Evolutionary conservation across 2,329 filamentous ascomycete species (phyloP), one percentile per base, ranked within the genome.

Genomic region (Aspergillus hortae): DNA sequence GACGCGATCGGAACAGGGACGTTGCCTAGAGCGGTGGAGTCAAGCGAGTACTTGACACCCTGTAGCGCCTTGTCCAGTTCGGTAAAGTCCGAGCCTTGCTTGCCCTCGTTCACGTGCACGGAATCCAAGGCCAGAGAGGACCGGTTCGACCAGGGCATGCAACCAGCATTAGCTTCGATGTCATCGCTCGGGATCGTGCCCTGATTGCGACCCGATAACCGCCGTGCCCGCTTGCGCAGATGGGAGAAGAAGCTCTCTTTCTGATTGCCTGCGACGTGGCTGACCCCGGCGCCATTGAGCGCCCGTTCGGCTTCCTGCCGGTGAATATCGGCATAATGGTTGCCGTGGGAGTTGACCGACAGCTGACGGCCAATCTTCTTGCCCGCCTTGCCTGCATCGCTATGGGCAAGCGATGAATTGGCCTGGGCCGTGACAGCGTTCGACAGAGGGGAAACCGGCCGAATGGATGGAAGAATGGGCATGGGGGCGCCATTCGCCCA

Each of bases 211-310:
- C 94, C 94, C 23, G 94, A 99, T 55, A 99, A 86, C 60, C 94
- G 83, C 61, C 94, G 84, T 25, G 95, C 94, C 47, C 92, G 87
- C 74, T 99, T 99, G 51, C 94, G 84, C 6, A 99, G 80, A 68
- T 99, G 94, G 0, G 94, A 97, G 74, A 99, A 99, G 78, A 99
- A 99, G 71, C 94, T 90, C 71, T 99, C 94, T 67, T 95, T 95
- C 42, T 91, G 89, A 15, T 83, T 89, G 62, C 82, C 86, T 0
- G 87, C 90, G 5, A 90, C 94, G 14, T 82, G 85, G 21, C 92
- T 77, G 19, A 86, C 88, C 32, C 81, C 82, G 63, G 87, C 86
- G 48, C 92, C 94, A 67, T 91, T 96, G 43, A 97, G 80, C 35
- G 91, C 90, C 56, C 90, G 83, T 71, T 97, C 92, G 12, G 92